Conservation (phyloP, 768 basidiomycete species). For the Leccinum rimulosum region DNA sequence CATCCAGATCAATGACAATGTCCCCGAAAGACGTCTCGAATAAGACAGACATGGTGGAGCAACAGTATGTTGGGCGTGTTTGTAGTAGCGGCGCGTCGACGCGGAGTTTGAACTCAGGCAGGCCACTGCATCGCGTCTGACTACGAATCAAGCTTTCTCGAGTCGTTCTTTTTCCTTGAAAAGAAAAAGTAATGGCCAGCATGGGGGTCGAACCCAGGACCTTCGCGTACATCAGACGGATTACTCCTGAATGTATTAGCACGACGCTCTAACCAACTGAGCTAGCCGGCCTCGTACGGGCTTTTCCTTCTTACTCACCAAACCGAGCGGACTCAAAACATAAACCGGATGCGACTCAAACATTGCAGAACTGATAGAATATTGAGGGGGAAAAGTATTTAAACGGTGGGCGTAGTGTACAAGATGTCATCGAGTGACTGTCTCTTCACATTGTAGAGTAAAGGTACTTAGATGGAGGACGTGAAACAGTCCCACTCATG, state of each 20-base stretch:
- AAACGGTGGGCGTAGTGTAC: conserved; percentile 17
- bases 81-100: not conserved
- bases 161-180: not conserved
- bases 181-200: conserved; percentile 30
- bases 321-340: not conserved
- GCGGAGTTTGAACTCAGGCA: not conserved
- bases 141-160: too few relatives aligned
- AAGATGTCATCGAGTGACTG: conserved; percentile 1
- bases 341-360: not conserved
- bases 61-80: not conserved
- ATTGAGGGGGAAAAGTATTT: conserved; percentile 2
- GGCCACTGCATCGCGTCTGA: too few relatives aligned
- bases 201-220: conserved; percentile 43
- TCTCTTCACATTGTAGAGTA: not conserved
- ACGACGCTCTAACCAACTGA: conserved; percentile 94
- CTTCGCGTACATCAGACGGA: conserved; percentile 26
- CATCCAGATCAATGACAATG: conserved; percentile 93
- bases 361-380: not conserved
- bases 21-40: conserved; percentile 97
- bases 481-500: not conserved
- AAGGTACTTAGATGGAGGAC: not conserved
- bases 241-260: conserved; percentile 43
- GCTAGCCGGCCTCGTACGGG: conserved; percentile 65
- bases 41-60: conserved; percentile 78
- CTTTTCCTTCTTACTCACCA: not conserved